Evolutionary conservation across 805 yeast genomes (phyloP), one percentile per base, ranked within the genome.

Genomic region (Candida loeiensis): DNA sequence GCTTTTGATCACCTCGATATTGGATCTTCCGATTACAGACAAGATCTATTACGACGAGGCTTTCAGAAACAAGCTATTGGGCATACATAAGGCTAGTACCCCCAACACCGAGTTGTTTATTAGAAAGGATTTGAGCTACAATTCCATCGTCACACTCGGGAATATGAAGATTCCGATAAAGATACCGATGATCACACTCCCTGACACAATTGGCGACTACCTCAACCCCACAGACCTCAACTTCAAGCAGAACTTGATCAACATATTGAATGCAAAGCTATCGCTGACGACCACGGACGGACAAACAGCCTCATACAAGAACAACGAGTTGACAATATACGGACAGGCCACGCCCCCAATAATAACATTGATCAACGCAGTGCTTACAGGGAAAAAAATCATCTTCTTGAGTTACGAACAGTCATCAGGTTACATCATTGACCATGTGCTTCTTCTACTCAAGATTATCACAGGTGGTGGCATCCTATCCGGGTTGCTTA

Each of bases 321-420:
- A 71, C 45, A 68, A 73, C 32, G 79, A 77, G 36, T 56, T 77
- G 36, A 72, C 79, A 2, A 69, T 73, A 9, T 75, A 74, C 53
- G 82, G 82, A 0, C 53, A 69, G 13, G 66, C 64, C 27, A 77
- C 83, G 0, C 82, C 81, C 1, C 73, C 71, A 43, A 46, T 61
- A 34, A 55, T 61, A 50, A 44, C 69, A 32, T 40, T 64, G 43
- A 56, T 64, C 43, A 57, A 65, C 55, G 59, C 72, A 37, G 41
- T 66, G 44, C 50, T 69, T 47, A 54, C 73, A 34, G 64, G 74
- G 43, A 53, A 65, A 58, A 45, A 55, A 60, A 48, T 71, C 53
- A 40, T 77, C 49, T 47, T 71, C 61, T 24, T 62, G 43, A 53
- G 64, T 38, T 52, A 64, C 61, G 59, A 74, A 49, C 53, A 74